Evolutionary conservation across 371 early-diverging fungal species (phyloP).

Genomic region (Lichtheimia corymbifera): DNA sequence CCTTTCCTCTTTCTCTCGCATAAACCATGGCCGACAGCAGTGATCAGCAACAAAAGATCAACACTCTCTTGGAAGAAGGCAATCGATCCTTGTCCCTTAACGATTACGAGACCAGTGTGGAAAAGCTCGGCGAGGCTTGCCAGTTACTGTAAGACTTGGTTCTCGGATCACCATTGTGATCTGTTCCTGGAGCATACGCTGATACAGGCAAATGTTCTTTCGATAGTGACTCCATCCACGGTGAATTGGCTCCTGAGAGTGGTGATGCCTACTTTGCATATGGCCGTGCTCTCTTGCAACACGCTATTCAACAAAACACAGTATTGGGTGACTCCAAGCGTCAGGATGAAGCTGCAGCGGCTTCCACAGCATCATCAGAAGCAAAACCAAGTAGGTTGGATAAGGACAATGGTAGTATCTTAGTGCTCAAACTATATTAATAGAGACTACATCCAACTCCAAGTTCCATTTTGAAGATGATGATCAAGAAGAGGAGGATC

Average conservation of each 20-base stretch:
- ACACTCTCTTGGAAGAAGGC: conserved; percentile 22
- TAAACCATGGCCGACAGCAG: not conserved
- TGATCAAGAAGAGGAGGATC: conserved; percentile 44
- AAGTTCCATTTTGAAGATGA: conserved; percentile 55
- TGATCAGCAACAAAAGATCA: not conserved
- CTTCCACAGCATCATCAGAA: too few species aligned
- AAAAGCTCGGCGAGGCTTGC: conserved; percentile 67
- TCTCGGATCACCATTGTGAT: too few species aligned
- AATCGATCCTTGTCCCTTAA: conserved; percentile 17
- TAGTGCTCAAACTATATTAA: not conserved
- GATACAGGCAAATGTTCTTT: not conserved
- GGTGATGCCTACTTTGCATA: conserved; percentile 81
- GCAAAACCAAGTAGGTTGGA: too few species aligned
- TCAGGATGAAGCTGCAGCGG: not conserved
- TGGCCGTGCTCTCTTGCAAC: conserved; percentile 76
- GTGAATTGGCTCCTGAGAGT: conserved; percentile 67
- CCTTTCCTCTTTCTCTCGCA: not conserved
- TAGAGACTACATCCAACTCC: conserved; percentile 40
- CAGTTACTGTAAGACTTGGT: conserved; percentile 54
- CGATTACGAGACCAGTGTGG: conserved; percentile 66
- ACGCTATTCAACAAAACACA: conserved; percentile 75
- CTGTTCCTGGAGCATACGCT: too few species aligned
- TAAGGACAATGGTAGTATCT: not conserved
- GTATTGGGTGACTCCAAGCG: conserved; percentile 62
- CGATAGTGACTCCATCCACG: conserved; percentile 66